phyloP scores from a whole-genome alignment of 1,139 yeast genomes.

The Hyphopichia fennica region DNA sequence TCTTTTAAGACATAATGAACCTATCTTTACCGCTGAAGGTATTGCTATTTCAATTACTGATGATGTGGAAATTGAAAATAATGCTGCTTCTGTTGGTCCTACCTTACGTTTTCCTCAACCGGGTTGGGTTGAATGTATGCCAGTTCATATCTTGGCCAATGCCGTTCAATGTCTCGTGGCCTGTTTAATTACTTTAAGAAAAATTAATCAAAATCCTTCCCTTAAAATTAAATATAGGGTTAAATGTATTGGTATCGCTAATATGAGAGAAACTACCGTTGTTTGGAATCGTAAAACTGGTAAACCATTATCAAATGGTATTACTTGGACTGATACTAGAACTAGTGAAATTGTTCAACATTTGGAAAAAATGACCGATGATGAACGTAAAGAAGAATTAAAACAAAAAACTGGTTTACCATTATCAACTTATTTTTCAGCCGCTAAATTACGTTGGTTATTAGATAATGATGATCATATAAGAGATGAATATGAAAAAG shows the following conservation, averaged over 20 bases:
- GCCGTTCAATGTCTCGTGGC: conserved; percentile 77
- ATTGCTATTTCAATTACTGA: conserved; percentile 61
- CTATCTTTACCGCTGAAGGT: conserved; percentile 74
- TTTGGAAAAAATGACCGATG: conserved; percentile 57
- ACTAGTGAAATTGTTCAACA: conserved; percentile 73
- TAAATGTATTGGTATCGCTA: conserved; percentile 79
- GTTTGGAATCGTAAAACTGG: conserved; percentile 90
- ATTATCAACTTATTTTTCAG: conserved; percentile 86
- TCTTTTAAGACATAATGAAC: conserved; percentile 50
- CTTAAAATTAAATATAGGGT: conserved; percentile 55
- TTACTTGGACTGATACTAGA: conserved; percentile 95
- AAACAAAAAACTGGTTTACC: conserved; percentile 81
- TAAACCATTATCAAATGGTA: conserved; percentile 79
- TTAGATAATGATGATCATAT: conserved; percentile 77
- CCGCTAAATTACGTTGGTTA: conserved; percentile 88
- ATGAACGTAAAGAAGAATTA: conserved; percentile 58
- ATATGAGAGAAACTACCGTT: conserved; percentile 93
- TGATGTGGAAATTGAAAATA: conserved; percentile 63
- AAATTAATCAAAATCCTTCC: conserved; percentile 53
- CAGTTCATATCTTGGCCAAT: conserved; percentile 77
- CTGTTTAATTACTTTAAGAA: conserved; percentile 58
- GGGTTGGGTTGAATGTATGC: conserved; percentile 96
- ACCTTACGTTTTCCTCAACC: conserved; percentile 74
- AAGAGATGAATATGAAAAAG: conserved; percentile 67
- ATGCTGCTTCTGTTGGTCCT: conserved; percentile 57